Conservation (phyloP, 2,329 filamentous ascomycete species). For the Geosmithia flava region DNA sequence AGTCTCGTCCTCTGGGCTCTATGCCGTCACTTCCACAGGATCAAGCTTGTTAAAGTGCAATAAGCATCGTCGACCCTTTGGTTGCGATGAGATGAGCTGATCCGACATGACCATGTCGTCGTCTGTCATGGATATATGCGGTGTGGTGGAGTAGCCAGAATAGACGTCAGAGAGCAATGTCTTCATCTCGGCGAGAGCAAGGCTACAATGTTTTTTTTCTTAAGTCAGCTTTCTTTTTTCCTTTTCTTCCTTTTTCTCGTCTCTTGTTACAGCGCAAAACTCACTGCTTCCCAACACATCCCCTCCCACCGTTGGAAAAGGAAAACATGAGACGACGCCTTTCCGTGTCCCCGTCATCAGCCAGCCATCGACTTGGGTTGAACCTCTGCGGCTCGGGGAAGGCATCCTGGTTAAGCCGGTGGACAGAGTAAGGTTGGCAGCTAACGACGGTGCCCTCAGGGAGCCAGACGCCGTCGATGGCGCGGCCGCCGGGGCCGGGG, state of each 20-base stretch:
- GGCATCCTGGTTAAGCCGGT: conserved; percentile 47
- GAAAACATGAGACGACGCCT: conserved; percentile 50
- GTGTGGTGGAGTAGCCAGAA: conserved; percentile 40
- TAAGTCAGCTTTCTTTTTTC: conserved; percentile 1
- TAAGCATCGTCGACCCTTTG: conserved; percentile 45
- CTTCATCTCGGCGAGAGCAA: conserved; percentile 59
- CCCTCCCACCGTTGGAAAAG: conserved; percentile 52
- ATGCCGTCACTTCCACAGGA: not conserved
- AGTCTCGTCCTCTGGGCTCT: too few relatives aligned
- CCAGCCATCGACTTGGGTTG: conserved; percentile 74
- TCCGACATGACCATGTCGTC: conserved; percentile 53
- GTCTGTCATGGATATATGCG: conserved; percentile 38
- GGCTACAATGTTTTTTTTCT: conserved; percentile 12
- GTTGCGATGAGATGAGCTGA: conserved; percentile 54
- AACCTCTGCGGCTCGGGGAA: conserved; percentile 72
- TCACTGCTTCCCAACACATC: conserved; percentile 56
- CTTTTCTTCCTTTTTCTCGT: not conserved
- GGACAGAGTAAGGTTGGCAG: conserved; percentile 48
- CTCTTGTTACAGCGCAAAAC: conserved; percentile 14
- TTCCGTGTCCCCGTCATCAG: conserved; percentile 59
- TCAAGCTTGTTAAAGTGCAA: conserved; percentile 30
- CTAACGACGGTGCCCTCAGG: conserved; percentile 44
- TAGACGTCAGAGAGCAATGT: conserved; percentile 51
- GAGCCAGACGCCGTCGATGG: conserved; percentile 41
- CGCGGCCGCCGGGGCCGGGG: conserved; percentile 34